Evolutionary conservation across 2,329 filamentous ascomycete species (phyloP).

Genomic region (Epicoccum nigrum): DNA sequence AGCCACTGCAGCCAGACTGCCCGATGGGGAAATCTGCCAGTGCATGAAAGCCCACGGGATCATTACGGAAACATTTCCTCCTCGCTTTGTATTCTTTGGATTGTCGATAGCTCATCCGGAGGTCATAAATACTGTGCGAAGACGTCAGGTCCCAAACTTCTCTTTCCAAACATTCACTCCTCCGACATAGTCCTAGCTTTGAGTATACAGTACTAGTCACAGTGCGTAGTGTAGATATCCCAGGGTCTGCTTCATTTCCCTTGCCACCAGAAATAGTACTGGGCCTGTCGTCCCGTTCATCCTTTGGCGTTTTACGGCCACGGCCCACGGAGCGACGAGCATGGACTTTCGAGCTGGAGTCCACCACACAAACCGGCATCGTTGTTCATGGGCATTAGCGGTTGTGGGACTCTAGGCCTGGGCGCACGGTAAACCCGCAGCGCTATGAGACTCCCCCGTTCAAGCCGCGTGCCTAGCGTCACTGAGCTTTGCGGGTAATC

Average conservation of each 20-base stretch:
- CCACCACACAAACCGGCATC: neutral
- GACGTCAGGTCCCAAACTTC: slow-evolving; percentile 9
- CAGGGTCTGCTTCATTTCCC: slow-evolving; percentile 4
- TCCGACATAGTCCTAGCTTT: neutral
- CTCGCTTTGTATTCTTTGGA: neutral
- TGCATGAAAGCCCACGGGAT: neutral
- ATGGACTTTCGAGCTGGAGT: neutral
- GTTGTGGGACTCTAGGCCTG: neutral
- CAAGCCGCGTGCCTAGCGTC: neutral
- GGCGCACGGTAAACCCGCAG: neutral
- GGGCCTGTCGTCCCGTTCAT: slow-evolving; percentile 7
- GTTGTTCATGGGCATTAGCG: neutral
- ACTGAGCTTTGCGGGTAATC: neutral
- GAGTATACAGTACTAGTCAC: neutral
- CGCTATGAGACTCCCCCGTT: neutral
- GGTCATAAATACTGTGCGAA: neutral
- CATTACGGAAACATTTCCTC: neutral
- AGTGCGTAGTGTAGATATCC: neutral
- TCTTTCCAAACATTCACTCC: neutral
- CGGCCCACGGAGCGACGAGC: neutral
- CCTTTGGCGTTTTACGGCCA: slow-evolving; percentile 5
- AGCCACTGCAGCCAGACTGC: slow-evolving; percentile 5
- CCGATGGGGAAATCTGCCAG: neutral
- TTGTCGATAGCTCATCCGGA: neutral
- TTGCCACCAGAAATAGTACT: slow-evolving; percentile 12